A percentile compares a stretch with the other conserved stretches of the same genome.
phyloP scores from a whole-genome alignment of 257 asterid species.

The Ilex aquifolium region DNA sequence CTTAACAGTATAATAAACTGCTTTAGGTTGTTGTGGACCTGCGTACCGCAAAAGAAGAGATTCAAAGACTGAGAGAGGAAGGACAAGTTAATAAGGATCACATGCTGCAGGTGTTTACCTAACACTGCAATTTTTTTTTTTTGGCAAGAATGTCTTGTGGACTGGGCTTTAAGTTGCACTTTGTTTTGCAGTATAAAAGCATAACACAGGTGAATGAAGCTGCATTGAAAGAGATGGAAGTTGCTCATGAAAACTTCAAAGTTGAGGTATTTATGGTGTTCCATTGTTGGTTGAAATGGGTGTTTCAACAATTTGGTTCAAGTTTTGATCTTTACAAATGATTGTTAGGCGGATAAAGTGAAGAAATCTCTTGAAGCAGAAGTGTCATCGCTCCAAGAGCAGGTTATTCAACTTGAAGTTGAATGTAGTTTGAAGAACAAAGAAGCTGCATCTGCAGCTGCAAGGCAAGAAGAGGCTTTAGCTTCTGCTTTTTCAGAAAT shows the following conservation, averaged over 20 bases:
- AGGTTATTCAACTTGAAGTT: slow-evolving; percentile 52
- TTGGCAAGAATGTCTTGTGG: neutral
- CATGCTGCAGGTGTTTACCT: slow-evolving; percentile 68
- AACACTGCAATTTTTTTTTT: neutral
- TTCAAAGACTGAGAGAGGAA: slow-evolving; percentile 59
- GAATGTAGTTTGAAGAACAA: slow-evolving; percentile 53
- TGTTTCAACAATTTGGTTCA: slow-evolving; percentile 11
- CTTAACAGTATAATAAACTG: slow-evolving; percentile 7
- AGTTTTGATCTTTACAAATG: slow-evolving; percentile 2
- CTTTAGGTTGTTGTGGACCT: slow-evolving; percentile 37
- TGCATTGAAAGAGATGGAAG: slow-evolving; percentile 72
- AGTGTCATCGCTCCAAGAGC: slow-evolving; percentile 41
- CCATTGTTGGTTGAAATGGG: neutral
- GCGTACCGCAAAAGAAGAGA: slow-evolving; percentile 41
- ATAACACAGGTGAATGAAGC: slow-evolving; percentile 82
- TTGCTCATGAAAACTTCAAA: slow-evolving; percentile 47
- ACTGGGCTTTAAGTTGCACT: neutral
- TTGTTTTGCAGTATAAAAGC: slow-evolving; percentile 63
- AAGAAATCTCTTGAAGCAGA: slow-evolving; percentile 69
- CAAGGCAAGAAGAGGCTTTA: slow-evolving; percentile 76
- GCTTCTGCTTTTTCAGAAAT: slow-evolving; percentile 59
- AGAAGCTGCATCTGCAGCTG: slow-evolving; percentile 60
- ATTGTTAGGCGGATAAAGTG: slow-evolving; percentile 45
- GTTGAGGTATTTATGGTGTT: slow-evolving; percentile 43
- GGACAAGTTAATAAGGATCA: slow-evolving; percentile 63